Conservation (phyloP, 2,329 filamentous ascomycete genomes). For the Tympanopsis confertula region DNA sequence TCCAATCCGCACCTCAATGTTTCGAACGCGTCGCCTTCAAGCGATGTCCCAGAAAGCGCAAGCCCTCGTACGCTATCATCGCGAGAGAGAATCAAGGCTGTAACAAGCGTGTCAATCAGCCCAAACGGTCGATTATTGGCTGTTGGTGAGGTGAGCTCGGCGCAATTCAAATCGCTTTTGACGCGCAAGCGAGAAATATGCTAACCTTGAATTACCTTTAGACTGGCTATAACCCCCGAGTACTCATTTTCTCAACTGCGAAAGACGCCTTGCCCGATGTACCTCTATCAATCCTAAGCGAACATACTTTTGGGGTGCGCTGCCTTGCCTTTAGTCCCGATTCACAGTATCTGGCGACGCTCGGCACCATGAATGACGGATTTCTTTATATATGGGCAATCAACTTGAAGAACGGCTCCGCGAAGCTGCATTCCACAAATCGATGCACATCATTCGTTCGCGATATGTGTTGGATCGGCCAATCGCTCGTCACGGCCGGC, state of each 20-base stretch:
- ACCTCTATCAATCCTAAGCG: constrained; percentile 44
- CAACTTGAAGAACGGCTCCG: constrained; percentile 41
- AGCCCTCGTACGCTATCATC: constrained; percentile 37
- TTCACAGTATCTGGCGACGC: constrained; percentile 46
- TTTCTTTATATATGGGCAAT: constrained; percentile 54
- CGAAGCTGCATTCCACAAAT: constrained; percentile 47
- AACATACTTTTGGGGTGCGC: constrained; percentile 52
- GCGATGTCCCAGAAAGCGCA: constrained; percentile 25
- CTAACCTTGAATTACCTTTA: no score
- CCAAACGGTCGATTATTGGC: constrained; percentile 49
- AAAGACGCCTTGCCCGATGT: constrained; percentile 40
- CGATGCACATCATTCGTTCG: constrained; percentile 51
- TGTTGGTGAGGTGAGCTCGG: constrained; percentile 40
- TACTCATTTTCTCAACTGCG: constrained; percentile 47
- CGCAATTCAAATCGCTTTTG: neutral
- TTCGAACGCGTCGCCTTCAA: neutral
- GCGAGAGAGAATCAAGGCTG: constrained; percentile 49
- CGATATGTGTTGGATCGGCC: constrained; percentile 50
- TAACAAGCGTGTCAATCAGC: constrained; percentile 51
- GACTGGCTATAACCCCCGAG: constrained; percentile 52
- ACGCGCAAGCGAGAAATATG: no score
- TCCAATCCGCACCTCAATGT: constrained; percentile 13
- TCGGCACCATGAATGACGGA: constrained; percentile 51
- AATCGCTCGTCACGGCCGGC: constrained; percentile 45
- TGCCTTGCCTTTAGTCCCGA: constrained; percentile 50